Conservation (phyloP, 2,329 filamentous ascomycete species). For the Akanthomyces lecanii region DNA sequence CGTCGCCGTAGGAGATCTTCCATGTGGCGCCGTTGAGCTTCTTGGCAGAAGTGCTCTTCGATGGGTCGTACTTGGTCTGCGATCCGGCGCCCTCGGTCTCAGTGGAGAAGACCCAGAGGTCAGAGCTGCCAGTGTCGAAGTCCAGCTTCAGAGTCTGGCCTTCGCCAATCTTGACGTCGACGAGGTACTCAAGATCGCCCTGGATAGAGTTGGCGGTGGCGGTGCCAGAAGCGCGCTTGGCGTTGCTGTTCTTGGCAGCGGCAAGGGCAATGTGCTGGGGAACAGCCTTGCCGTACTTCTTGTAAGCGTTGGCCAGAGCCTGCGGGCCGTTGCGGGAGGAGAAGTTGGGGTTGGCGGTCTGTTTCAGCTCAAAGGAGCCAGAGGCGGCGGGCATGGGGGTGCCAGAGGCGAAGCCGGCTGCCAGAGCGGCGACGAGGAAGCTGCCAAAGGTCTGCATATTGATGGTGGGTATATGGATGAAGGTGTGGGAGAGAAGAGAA, state of each 20-base stretch:
- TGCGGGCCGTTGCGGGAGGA: constrained; percentile 26
- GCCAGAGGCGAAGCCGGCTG: constrained; percentile 17
- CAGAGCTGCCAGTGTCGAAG: constrained; percentile 41
- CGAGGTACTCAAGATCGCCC: constrained; percentile 20
- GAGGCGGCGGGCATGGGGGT: constrained; percentile 12
- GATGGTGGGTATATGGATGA: not conserved
- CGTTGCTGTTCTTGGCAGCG: constrained; percentile 32
- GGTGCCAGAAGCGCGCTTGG: constrained; percentile 8
- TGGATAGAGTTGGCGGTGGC: constrained; percentile 6
- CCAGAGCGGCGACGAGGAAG: constrained; percentile 16
- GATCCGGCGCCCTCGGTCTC: constrained; percentile 28
- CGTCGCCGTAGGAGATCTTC: constrained; percentile 44
- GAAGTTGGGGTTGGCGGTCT: constrained; percentile 20
- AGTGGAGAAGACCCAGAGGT: constrained; percentile 36
- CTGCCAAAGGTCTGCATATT: constrained; percentile 17
- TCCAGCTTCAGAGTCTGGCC: constrained; percentile 36
- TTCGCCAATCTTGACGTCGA: constrained; percentile 24
- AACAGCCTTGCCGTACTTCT: constrained; percentile 38
- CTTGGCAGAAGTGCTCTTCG: constrained; percentile 35
- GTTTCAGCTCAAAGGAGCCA: constrained; percentile 10
- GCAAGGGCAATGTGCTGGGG: constrained; percentile 49
- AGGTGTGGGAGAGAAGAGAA: not conserved
- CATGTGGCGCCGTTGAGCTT: constrained; percentile 36
- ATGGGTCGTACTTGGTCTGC: constrained; percentile 38
- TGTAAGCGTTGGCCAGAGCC: constrained; percentile 33